phyloP scores from a whole-genome alignment of 306 rosid genomes.

The Prunus mume region DNA sequence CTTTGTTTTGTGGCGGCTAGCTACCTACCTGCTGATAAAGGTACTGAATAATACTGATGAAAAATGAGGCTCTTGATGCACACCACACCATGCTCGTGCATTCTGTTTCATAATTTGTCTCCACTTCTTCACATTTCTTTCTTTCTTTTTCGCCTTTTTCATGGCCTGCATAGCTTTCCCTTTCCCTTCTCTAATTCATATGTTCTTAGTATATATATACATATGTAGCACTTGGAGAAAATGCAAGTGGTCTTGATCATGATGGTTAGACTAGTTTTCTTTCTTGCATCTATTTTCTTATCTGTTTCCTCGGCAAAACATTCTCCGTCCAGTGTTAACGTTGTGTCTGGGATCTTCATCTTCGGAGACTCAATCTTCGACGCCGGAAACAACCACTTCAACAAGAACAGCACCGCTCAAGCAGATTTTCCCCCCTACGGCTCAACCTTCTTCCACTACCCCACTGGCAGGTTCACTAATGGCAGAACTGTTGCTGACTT shows the following conservation, averaged over 20 bases:
- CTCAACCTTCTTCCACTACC: conserved; percentile 33
- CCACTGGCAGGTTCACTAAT: conserved; percentile 45
- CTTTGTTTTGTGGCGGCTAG: too few relatives aligned
- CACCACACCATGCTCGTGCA: conserved; percentile 13
- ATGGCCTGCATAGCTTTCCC: background rate
- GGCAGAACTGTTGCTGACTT: conserved; percentile 40
- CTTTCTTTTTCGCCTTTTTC: background rate
- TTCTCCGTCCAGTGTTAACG: background rate
- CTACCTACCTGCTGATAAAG: background rate
- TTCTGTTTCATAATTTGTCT: conserved; percentile 8
- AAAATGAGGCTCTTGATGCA: conserved; percentile 1
- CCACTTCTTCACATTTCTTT: background rate
- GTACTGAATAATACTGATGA: background rate
- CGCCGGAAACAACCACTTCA: conserved; percentile 39
- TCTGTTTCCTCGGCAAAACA: background rate
- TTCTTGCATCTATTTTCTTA: background rate
- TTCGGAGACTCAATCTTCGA: conserved; percentile 42
- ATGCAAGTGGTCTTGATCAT: background rate
- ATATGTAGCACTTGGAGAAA: background rate
- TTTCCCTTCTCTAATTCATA: background rate
- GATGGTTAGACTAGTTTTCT: background rate
- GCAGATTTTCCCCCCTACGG: conserved; percentile 45
- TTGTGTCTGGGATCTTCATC: conserved; percentile 17
- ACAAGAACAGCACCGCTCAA: conserved; percentile 28
- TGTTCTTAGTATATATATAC: background rate